Base-by-base conservation (phyloP, 495 filamentous ascomycete species). In the Penicillium verhagenii region DNA sequence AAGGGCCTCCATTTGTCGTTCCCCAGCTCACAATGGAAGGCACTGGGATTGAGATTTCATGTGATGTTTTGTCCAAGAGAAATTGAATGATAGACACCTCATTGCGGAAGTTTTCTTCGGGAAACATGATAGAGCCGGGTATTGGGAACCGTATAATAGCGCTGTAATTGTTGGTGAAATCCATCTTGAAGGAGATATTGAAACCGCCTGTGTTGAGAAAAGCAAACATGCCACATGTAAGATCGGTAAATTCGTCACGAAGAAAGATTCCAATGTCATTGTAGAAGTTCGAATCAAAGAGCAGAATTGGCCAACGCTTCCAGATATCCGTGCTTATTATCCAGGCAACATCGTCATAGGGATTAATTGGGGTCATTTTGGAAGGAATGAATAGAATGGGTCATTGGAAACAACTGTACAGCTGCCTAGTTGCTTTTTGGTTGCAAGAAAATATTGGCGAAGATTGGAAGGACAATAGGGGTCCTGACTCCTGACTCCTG, bases 41-140 rank as follows among this genome's bases (percentile, higher is more conserved):
- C 55, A 70, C 64, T 10, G 68, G 68, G 7, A 77, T 72, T 6
- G 64, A 67, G 2, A 35, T 35, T 35, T 14, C 2, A 35, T 35
- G 9, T 1, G 5, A 10, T 5, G 73, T 78, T 21, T 71, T 60
- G 19, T 68, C 58, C 13, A 51, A 50, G 35, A 80, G 49, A 54
- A 63, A 78, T 6, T 67, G 63, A 66, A 78, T 73, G 9, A 70
- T 67, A 24, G 69, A 69, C 16, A 71, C 72, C 53, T 81, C 76
- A 42, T 62, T 65, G 14, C 53, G 47, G 16, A 69, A 51, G 49
- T 76, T 77, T 56, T 78, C 74, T 24, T 69, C 64, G 6, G 67
- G 61, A 52, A 73, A 71, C 28, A 64, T 54, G 2, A 61, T 47
- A 39, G 49, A 50, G 7, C 59, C 59, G 18, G 52, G 56, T 13